Conservation (phyloP, 495 filamentous ascomycete genomes). For the Cenococcum geophilum region DNA sequence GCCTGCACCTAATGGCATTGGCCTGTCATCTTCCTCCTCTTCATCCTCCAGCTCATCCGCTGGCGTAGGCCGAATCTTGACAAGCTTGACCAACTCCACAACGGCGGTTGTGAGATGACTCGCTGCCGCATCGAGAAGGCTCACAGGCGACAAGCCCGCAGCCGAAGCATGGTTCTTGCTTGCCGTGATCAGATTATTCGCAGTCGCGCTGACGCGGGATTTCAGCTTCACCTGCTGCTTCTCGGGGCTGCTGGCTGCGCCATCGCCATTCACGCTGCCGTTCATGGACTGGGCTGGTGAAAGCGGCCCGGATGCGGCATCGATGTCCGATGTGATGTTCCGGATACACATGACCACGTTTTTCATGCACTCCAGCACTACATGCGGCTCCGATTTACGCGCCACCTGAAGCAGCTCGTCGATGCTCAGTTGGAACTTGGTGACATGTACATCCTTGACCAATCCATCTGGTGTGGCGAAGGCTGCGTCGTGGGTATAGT, state of each 20-base stretch:
- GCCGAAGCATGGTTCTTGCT: conserved; percentile 81
- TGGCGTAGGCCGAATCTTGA: conserved; percentile 75
- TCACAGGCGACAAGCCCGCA: conserved; percentile 86
- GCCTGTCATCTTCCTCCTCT: conserved; percentile 48
- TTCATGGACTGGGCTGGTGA: conserved; percentile 30
- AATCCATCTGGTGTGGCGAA: conserved; percentile 67
- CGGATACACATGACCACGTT: conserved; percentile 71
- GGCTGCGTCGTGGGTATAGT: conserved; percentile 60
- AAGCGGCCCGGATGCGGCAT: conserved; percentile 43
- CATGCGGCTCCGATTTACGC: conserved; percentile 61
- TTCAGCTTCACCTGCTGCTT: conserved; percentile 61
- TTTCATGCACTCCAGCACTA: conserved; percentile 75
- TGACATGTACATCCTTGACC: conserved; percentile 85
- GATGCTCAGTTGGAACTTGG: conserved; percentile 89
- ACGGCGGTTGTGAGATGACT: conserved; percentile 80
- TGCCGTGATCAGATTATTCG: conserved; percentile 92
- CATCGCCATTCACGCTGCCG: conserved; percentile 39
- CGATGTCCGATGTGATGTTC: conserved; percentile 71
- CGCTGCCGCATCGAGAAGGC: conserved; percentile 88
- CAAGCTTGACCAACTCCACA: conserved; percentile 73
- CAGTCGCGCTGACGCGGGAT: conserved; percentile 73
- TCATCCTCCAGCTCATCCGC: conserved; percentile 70
- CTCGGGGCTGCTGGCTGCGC: conserved; percentile 38
- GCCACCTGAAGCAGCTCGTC: conserved; percentile 83
- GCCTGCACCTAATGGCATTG: conserved; percentile 19